Base-by-base conservation (phyloP, 139 green algal species). In the Penium margaritaceum region DNA sequence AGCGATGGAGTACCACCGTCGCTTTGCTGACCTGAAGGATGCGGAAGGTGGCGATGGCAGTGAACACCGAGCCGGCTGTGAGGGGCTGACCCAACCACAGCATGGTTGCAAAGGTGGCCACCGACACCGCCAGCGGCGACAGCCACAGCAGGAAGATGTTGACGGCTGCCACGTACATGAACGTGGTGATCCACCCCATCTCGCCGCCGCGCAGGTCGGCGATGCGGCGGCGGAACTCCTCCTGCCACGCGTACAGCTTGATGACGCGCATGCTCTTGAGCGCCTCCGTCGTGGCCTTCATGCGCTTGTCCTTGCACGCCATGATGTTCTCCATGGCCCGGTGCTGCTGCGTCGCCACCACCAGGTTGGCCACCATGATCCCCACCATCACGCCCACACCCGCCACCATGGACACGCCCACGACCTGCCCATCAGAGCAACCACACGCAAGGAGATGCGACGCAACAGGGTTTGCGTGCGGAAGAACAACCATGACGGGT, bases 91-190 rank as follows among this genome's bases (percentile, higher is more conserved):
- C 57, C 34, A 71, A 14, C 3, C 24, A 4, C 43, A 77, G 15
- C 24, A 39, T 60, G 36, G 32, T 39, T 17, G 27, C 58, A 37
- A 77, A 77, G 14, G 70, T 77, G 6, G n/a, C 24, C 47, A 77
- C 55, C 27, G 70, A 77, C 33, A 77, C 70, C 29, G 35, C 32
- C 19, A 77, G 47, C 19, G 70, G 70, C 3, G 70, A 77, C 1
- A 77, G 34, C 70, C 70, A 77, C n/a, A 77, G 57, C 32, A 77
- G 55, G 36, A 70, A 77, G 47, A 77, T 77, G 47, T 77, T 77
- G 30, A 29, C 21, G n/a, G 70, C 70, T 17, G 17, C 51, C 57
- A 46, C 17, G 3, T 60, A 71, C 41, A 66, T 69, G 46, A 64
- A 77, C 17, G 24, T 55, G 19, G 32, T 29, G 4, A 64, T 24